phyloP scores from a whole-genome alignment of 345 rosid genomes.

The Murraya koenigii region DNA sequence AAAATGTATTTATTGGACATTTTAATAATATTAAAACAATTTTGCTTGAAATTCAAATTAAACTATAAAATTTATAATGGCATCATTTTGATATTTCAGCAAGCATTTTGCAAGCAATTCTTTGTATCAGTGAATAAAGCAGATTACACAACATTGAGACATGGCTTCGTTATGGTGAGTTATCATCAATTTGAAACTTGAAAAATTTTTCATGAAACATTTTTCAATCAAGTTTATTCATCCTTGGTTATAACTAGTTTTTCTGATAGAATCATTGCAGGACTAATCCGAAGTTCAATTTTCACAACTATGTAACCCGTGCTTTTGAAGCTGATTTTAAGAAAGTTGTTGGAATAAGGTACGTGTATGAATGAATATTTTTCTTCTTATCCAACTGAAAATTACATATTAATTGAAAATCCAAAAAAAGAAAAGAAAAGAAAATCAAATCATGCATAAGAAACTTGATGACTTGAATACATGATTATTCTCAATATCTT shows the following conservation, averaged over 20 bases:
- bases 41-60: not conserved
- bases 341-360: slow-evolving; percentile 94
- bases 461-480: not conserved
- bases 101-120: slow-evolving; percentile 86
- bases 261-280: slow-evolving; percentile 67
- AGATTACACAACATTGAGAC: slow-evolving; percentile 73
- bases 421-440: no score
- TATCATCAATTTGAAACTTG: no score
- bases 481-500: not conserved
- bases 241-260: no score
- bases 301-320: slow-evolving; percentile 80
- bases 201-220: no score
- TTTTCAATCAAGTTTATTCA: no score
- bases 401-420: no score
- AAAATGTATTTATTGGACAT: no score
- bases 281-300: slow-evolving; percentile 71
- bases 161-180: slow-evolving; percentile 71
- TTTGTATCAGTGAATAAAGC: slow-evolving; percentile 67
- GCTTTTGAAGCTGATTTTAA: slow-evolving; percentile 93
- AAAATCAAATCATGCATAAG: not conserved
- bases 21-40: no score
- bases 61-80: no score
- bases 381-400: no score
- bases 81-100: slow-evolving; percentile 36
- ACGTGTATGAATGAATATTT: no score